A percentile compares a stretch with the other conserved stretches of the same genome.
Evolutionary conservation across 345 rosid species (phyloP).

Genomic region (Psidium friedrichsthalianum): DNA sequence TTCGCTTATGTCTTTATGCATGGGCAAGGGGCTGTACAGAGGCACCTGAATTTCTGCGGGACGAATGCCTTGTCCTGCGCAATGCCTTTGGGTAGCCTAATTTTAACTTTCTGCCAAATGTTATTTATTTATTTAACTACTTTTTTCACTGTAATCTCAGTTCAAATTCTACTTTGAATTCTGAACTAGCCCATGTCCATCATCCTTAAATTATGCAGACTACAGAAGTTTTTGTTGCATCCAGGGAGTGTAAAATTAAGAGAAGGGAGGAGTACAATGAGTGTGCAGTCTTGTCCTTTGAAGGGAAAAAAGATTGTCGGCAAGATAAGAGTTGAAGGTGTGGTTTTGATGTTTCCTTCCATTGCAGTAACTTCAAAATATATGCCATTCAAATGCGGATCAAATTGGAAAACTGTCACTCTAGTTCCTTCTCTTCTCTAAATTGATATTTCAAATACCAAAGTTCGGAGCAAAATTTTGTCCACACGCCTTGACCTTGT

Average conservation of each 20-base stretch:
- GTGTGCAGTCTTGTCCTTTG: slow-evolving; percentile 29
- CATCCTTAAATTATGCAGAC: slow-evolving; percentile 21
- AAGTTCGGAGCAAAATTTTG: background rate
- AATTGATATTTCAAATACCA: background rate
- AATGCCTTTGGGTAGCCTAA: slow-evolving; percentile 81
- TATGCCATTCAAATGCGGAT: background rate
- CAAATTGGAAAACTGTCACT: background rate
- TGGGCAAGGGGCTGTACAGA: slow-evolving; percentile 88
- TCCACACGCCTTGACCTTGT: background rate
- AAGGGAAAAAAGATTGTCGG: slow-evolving; percentile 59
- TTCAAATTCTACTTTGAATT: background rate
- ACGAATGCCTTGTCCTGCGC: slow-evolving; percentile 82
- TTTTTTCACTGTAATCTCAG: background rate
- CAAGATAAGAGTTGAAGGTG: slow-evolving; percentile 89
- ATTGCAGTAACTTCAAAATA: background rate
- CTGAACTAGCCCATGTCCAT: background rate
- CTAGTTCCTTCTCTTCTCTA: background rate
- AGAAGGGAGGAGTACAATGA: slow-evolving; percentile 29
- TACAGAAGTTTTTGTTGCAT: slow-evolving; percentile 79
- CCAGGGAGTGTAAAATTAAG: slow-evolving; percentile 54
- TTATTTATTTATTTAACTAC: background rate
- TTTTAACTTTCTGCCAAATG: background rate
- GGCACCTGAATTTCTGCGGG: slow-evolving; percentile 88
- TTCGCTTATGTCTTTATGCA: slow-evolving; percentile 64
- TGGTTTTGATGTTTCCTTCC: background rate